Evolutionary conservation across 2,329 filamentous ascomycete genomes (phyloP), one percentile per base, ranked within the genome.

Genomic region (Bipolaris gigantea): DNA sequence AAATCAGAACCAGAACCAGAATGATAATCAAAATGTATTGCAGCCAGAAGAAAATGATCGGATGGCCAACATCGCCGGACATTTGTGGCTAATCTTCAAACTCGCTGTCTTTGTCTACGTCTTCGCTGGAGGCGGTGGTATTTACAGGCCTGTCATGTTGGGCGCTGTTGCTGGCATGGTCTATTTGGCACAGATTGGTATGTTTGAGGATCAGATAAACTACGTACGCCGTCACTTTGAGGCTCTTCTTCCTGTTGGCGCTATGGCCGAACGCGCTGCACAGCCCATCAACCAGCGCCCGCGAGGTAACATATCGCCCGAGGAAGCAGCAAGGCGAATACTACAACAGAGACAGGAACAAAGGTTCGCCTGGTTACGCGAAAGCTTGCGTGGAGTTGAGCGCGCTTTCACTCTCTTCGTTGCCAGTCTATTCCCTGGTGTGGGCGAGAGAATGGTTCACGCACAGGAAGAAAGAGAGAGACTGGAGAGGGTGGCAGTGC

Each of bases 341-440:
- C 40, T 79, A 4, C 61, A 71, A 19, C 71, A 77, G 53, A 65
- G 69, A 62, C 65, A 63, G 8, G 59, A 69, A 7, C 56, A 69
- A 36, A 57, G 61, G 6, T 54, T 66, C 38, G 64, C 62, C 0
- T 75, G 71, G 72, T 27, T 70, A 1, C 50, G 72, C 7, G 68
- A 73, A 11, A 59, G 48, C 4, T 48, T 83, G 16, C 72, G 81
- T 39, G 76, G 78, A 2, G 68, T 77, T 0, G 84, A 87, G 66
- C 76, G 85, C 34, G 81, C 81, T 1, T 64, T 84, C 36, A 82
- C 83, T n/a, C 73, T 87, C n/a, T 85, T 87, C 55, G 67, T 87
- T 32, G 84, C 84, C 0, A 85, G 82, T 68, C 65, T 87, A 45
- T 81, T 85, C 66, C 85, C 85, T 0, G 85, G 85, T 0, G 77